Evolutionary conservation across 768 basidiomycete species (phyloP).

Genomic region (Mycena venus): DNA sequence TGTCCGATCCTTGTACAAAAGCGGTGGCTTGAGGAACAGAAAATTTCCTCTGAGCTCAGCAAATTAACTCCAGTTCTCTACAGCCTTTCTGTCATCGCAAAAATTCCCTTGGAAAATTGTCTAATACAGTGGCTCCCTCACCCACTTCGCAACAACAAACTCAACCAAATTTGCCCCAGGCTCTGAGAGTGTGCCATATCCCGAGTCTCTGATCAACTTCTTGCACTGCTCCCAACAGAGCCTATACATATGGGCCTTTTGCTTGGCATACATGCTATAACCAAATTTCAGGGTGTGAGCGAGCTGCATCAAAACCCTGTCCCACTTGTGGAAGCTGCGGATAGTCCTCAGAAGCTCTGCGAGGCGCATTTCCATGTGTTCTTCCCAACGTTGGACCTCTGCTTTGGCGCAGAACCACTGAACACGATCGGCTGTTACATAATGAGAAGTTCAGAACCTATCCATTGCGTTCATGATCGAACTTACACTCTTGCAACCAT

Average conservation of each 20-base stretch:
- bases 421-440: constrained; percentile 14
- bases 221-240: not conserved
- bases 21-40: too few species aligned
- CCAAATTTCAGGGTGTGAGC: not conserved
- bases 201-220: too few species aligned
- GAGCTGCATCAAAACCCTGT: constrained; percentile 3
- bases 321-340: constrained; percentile 4
- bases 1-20: too few species aligned
- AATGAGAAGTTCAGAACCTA: not conserved
- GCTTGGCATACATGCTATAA: not conserved
- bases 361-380: constrained; percentile 22
- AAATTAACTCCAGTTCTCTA: too few species aligned
- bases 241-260: constrained; percentile 5
- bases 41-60: too few species aligned
- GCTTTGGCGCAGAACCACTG: too few species aligned
- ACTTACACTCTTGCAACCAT: constrained; percentile 2
- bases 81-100: too few species aligned
- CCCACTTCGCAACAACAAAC: too few species aligned
- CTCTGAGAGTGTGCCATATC: too few species aligned
- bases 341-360: constrained; percentile 18
- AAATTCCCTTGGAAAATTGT: too few species aligned
- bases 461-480: not conserved
- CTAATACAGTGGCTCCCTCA: too few species aligned
- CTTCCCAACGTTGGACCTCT: constrained; percentile 31
- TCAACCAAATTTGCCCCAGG: too few species aligned